Evolutionary conservation across 108 stramenopile genomes (phyloP).

Genomic region (Schizochytrium sp.): DNA sequence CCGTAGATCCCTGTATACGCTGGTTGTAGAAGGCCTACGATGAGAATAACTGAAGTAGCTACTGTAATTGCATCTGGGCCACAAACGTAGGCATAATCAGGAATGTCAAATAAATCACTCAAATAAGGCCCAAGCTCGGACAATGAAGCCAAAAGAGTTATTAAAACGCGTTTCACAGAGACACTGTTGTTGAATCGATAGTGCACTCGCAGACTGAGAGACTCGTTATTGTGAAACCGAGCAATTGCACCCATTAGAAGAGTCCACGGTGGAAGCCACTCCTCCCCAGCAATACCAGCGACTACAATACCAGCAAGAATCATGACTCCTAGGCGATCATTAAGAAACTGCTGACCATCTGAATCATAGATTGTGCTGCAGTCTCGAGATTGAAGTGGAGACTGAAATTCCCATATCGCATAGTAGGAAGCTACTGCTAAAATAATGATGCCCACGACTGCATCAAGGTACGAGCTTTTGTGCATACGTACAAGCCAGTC

Average conservation of each 20-base stretch:
- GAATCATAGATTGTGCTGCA: neutral
- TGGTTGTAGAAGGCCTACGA: neutral
- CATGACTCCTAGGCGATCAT: neutral
- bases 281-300: constrained; percentile 48
- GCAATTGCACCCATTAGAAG: neutral
- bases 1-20: constrained; percentile 49
- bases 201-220: constrained; percentile 21
- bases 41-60: neutral
- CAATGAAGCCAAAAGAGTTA: constrained; percentile 3
- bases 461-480: neutral
- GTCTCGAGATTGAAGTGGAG: neutral
- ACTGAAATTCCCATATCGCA: neutral
- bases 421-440: neutral
- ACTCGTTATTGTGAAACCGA: constrained; percentile 43
- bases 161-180: constrained; percentile 28
- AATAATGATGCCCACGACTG: constrained; percentile 31
- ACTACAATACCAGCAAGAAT: constrained; percentile 55
- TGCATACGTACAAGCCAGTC: constrained; percentile 32
- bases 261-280: constrained; percentile 12
- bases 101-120: neutral
- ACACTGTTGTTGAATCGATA: neutral
- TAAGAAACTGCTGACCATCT: too few relatives aligned
- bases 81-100: neutral
- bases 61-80: constrained; percentile 2
- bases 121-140: neutral